phyloP scores from a whole-genome alignment of 371 early-diverging fungal genomes.

The Racocetra persica region DNA sequence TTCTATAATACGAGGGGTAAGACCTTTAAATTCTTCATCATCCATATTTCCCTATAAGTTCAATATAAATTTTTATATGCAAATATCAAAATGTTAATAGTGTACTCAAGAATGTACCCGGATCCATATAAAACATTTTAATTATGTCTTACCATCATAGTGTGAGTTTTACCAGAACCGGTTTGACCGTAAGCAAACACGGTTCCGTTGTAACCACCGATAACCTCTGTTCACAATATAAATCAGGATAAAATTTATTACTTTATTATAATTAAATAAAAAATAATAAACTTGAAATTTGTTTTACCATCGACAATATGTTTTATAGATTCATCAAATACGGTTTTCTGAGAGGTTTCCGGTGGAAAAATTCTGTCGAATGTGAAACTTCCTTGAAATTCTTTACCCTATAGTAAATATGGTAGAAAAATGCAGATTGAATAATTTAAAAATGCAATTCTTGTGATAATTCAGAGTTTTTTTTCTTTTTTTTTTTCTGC shows the following conservation, averaged over 20 bases:
- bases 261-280: neutral
- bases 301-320: slow-evolving; percentile 88
- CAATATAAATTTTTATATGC: slow-evolving; percentile 70
- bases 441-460: neutral
- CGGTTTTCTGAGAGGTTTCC: slow-evolving; percentile 79
- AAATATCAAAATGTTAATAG: neutral
- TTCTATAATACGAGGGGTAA: slow-evolving; percentile 94
- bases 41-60: slow-evolving; percentile 95
- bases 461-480: neutral
- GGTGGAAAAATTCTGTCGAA: slow-evolving; percentile 93
- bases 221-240: slow-evolving; percentile 59
- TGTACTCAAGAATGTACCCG: no score
- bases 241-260: neutral
- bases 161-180: slow-evolving; percentile 98
- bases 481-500: neutral
- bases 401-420: slow-evolving; percentile 76
- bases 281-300: neutral
- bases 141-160: slow-evolving; percentile 90
- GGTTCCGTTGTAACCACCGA: slow-evolving; percentile 94
- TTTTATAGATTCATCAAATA: slow-evolving; percentile 90
- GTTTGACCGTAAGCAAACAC: slow-evolving; percentile 99
- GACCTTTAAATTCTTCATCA: slow-evolving; percentile 86
- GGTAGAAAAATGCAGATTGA: neutral
- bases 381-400: slow-evolving; percentile 80
- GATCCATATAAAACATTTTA: neutral